phyloP scores from a whole-genome alignment of 2,329 filamentous ascomycete genomes.

The Chrysosporium queenslandicum region DNA sequence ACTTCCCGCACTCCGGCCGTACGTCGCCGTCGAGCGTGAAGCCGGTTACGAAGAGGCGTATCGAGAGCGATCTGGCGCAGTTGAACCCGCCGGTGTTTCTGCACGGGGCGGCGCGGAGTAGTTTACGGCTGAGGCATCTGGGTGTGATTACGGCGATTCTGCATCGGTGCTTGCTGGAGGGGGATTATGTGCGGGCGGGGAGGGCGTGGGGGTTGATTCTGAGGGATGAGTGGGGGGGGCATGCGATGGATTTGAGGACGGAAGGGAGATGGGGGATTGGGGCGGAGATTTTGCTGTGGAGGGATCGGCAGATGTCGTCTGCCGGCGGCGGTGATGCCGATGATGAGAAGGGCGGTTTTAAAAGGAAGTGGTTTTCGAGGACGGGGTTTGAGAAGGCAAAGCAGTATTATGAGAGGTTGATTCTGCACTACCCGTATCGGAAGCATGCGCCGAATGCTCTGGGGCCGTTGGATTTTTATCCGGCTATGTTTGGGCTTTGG shows the following conservation, averaged over 20 bases:
- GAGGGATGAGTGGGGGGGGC: conserved; percentile 48
- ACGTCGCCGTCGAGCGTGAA: neutral
- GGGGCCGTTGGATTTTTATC: conserved; percentile 67
- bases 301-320: conserved; percentile 20
- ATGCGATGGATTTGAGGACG: conserved; percentile 56
- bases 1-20: conserved; percentile 32
- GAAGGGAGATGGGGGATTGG: conserved; percentile 71
- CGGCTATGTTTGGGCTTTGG: conserved; percentile 70
- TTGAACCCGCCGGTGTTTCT: conserved; percentile 29
- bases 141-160: conserved; percentile 58
- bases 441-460: conserved; percentile 48
- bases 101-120: conserved; percentile 25
- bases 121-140: conserved; percentile 46
- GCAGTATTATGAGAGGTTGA: conserved; percentile 67
- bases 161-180: conserved; percentile 60
- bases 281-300: conserved; percentile 68
- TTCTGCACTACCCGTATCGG: conserved; percentile 65
- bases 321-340: neutral
- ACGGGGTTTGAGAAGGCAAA: conserved; percentile 49
- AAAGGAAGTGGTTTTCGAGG: conserved; percentile 31
- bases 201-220: conserved; percentile 67
- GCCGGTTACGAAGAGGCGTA: neutral
- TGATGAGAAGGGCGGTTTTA: conserved; percentile 11
- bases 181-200: conserved; percentile 61
- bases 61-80: conserved; percentile 24